Conservation (phyloP, 176 grass and related monocot genomes). For the Ananas comosus region DNA sequence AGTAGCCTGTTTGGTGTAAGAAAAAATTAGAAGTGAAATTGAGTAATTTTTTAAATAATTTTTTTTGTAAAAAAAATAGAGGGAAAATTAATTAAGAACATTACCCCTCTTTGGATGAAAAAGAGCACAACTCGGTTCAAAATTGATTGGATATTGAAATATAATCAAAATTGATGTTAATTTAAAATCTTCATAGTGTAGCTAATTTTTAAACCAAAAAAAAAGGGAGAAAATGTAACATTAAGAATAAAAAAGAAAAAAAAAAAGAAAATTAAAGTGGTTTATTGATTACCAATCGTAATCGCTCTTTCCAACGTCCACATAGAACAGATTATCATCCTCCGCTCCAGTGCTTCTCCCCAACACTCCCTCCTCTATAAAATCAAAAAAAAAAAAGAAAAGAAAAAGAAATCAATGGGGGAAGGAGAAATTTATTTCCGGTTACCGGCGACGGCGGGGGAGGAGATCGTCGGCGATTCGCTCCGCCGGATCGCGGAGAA, state of each 20-base stretch:
- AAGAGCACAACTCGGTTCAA: too few species aligned
- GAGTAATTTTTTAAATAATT: background rate
- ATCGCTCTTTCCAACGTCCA: constrained; percentile 14
- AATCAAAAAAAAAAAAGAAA: too few species aligned
- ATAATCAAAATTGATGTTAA: too few species aligned
- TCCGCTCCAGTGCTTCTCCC: constrained; percentile 2
- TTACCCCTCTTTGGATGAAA: background rate
- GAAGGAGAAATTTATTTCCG: background rate
- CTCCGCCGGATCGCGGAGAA: background rate
- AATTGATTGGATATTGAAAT: too few species aligned
- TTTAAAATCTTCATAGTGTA: too few species aligned
- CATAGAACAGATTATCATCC: background rate
- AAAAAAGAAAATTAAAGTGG: background rate
- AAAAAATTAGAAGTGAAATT: background rate
- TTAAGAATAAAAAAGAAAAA: background rate
- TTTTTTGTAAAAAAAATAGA: background rate
- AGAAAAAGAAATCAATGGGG: background rate
- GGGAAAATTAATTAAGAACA: background rate
- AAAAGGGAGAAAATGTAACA: too few species aligned
- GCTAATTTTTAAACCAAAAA: too few species aligned
- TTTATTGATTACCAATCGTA: constrained; percentile 12
- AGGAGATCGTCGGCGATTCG: background rate
- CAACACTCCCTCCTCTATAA: background rate
- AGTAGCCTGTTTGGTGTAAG: constrained; percentile 5
- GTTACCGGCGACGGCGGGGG: background rate